These are phyloP conservation scores for Neurospora sp. DNA, from an alignment of 495 filamentous ascomycete genomes.

Conservation along the genomic window DNA sequence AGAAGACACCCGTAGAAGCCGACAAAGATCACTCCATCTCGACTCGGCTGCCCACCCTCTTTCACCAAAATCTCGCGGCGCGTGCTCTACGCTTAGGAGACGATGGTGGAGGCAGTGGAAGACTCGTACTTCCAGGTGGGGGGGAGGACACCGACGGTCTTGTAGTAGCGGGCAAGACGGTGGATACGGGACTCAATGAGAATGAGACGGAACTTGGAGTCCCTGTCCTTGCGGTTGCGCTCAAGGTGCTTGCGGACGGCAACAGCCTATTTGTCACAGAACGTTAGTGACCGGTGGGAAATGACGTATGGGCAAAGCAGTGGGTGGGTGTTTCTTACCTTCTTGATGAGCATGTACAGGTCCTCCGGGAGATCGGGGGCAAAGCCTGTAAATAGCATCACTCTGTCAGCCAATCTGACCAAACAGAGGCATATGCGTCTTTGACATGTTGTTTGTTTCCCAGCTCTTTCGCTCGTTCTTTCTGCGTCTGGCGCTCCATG, in stretches of 20 bases:
- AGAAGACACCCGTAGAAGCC: constrained; percentile 7
- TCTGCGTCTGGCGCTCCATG: constrained; percentile 5
- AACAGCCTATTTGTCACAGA: constrained; percentile 55
- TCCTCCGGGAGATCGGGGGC: constrained; percentile 97
- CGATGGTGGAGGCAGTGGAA: constrained; percentile 52
- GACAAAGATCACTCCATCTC: constrained; percentile 6
- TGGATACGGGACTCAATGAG: constrained; percentile 99
- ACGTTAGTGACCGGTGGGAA: background rate
- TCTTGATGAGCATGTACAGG: constrained; percentile 97
- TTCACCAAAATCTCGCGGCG: background rate
- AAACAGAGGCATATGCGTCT: constrained; percentile 68
- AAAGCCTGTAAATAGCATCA: constrained; percentile 74
- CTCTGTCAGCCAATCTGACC: constrained; percentile 92
- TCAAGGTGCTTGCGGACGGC: constrained; percentile 99
- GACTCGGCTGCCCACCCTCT: constrained; percentile 2
- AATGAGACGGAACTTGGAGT: constrained; percentile 99
- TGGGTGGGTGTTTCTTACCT: constrained; percentile 51
- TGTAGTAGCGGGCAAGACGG: constrained; percentile 92
- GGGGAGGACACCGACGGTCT: constrained; percentile 94
- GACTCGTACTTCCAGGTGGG: constrained; percentile 97
- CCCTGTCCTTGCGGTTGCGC: constrained; percentile 99
- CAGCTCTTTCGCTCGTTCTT: constrained; percentile 1
- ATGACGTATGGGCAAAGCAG: background rate
- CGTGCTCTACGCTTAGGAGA: constrained; percentile 41
- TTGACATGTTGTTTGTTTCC: constrained; percentile 5